These are phyloP conservation scores for Tuber aestivum DNA, from an alignment of 495 filamentous ascomycete species.

Conservation along the genomic window DNA sequence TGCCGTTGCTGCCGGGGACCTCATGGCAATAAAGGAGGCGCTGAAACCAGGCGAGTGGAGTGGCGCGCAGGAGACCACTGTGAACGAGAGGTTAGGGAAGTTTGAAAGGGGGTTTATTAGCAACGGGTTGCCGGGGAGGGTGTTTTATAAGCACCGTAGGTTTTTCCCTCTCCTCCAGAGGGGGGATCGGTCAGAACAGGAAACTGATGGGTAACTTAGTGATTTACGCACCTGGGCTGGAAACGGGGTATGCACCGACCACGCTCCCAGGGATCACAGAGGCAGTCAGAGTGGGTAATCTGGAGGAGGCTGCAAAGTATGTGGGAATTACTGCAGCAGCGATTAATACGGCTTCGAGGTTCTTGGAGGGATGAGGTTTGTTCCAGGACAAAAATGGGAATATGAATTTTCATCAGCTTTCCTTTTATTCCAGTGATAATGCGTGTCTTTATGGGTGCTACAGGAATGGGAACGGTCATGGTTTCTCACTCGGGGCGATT, in stretches of 20 bases:
- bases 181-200: background rate
- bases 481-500: background rate
- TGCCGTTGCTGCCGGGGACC: background rate
- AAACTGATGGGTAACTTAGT: slow-evolving; percentile 17
- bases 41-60: slow-evolving; percentile 14
- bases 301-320: slow-evolving; percentile 34
- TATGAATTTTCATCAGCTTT: background rate
- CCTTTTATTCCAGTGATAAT: background rate
- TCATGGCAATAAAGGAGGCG: slow-evolving; percentile 9
- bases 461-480: background rate
- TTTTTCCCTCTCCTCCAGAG: slow-evolving; percentile 8
- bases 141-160: slow-evolving; percentile 43
- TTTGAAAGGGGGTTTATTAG: slow-evolving; percentile 42
- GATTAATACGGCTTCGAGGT: slow-evolving; percentile 16
- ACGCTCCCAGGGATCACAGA: slow-evolving; percentile 44
- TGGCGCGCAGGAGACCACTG: slow-evolving; percentile 20
- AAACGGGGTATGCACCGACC: slow-evolving; percentile 41
- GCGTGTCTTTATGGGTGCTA: background rate
- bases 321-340: slow-evolving; percentile 41
- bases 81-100: slow-evolving; percentile 40
- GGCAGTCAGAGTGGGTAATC: slow-evolving; percentile 35
- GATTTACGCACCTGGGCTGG: slow-evolving; percentile 28
- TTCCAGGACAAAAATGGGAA: background rate
- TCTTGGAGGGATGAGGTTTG: background rate
- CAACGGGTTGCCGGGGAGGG: slow-evolving; percentile 40